phyloP scores from a whole-genome alignment of 1,139 yeast species.

The Pichia sp. region DNA sequence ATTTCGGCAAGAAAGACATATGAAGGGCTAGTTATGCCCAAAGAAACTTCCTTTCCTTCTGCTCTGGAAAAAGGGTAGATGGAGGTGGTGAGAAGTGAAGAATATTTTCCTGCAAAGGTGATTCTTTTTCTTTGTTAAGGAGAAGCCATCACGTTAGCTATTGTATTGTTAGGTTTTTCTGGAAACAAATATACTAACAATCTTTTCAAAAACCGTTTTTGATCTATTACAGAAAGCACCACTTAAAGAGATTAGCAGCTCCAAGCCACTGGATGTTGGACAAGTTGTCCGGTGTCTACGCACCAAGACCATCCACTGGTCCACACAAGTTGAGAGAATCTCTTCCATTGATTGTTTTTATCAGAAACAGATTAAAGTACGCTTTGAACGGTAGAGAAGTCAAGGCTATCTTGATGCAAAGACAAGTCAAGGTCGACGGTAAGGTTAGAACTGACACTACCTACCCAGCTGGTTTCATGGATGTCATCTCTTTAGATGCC shows the following conservation, averaged over 20 bases:
- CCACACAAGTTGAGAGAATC: conserved; percentile 99
- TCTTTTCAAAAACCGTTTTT: background rate
- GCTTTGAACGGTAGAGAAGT: conserved; percentile 99
- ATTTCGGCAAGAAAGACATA: conserved; percentile 9
- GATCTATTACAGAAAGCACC: conserved; percentile 59
- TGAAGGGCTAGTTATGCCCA: conserved; percentile 16
- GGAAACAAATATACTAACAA: conserved; percentile 8
- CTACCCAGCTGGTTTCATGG: conserved; percentile 99
- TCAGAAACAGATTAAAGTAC: conserved; percentile 99
- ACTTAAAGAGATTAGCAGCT: conserved; percentile 96
- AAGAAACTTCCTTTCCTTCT: background rate
- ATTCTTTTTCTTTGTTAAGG: background rate
- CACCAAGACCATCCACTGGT: conserved; percentile 99
- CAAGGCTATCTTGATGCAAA: conserved; percentile 98
- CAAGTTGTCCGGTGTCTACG: conserved; percentile 99
- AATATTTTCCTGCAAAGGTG: background rate
- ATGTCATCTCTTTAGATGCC: conserved; percentile 93
- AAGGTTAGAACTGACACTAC: conserved; percentile 99
- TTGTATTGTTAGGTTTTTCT: background rate
- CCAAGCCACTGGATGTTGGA: conserved; percentile 99
- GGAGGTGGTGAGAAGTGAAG: background rate
- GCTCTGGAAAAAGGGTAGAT: background rate
- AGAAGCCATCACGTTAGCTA: background rate
- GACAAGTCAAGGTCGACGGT: conserved; percentile 98
- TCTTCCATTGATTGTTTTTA: conserved; percentile 93